Evolutionary conservation across 805 yeast species (phyloP).

Genomic region (Kluyveromyces wickerhamii): DNA sequence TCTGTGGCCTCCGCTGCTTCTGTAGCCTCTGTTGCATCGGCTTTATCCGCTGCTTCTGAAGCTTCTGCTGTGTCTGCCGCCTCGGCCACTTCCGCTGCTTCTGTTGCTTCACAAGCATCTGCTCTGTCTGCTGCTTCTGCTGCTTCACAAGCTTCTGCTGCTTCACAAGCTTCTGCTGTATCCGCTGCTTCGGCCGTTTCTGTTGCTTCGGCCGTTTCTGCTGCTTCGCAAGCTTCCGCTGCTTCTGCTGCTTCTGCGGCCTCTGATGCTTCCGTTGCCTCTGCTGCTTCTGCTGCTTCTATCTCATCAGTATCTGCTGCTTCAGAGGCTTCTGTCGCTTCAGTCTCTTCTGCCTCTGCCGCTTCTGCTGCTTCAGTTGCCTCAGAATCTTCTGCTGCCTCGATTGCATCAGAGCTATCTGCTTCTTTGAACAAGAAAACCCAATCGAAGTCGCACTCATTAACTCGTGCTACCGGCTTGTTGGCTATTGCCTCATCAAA

Average conservation of each 20-base stretch:
- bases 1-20: slow-evolving; percentile 14
- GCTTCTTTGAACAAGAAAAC: slow-evolving; percentile 12
- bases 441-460: slow-evolving; percentile 9
- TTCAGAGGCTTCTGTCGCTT: slow-evolving; percentile 17
- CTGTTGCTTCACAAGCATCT: slow-evolving; percentile 13
- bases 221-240: slow-evolving; percentile 7
- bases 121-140: slow-evolving; percentile 23
- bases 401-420: slow-evolving; percentile 20
- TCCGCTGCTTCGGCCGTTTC: slow-evolving; percentile 17
- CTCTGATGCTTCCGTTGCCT: slow-evolving; percentile 17
- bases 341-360: slow-evolving; percentile 13
- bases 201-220: slow-evolving; percentile 12
- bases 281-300: slow-evolving; percentile 19
- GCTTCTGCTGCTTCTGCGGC: slow-evolving; percentile 18
- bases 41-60: slow-evolving; percentile 15
- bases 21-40: slow-evolving; percentile 9
- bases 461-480: slow-evolving; percentile 33
- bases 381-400: slow-evolving; percentile 20
- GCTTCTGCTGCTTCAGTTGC: slow-evolving; percentile 15
- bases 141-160: slow-evolving; percentile 23
- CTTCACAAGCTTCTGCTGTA: slow-evolving; percentile 14
- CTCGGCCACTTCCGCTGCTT: slow-evolving; percentile 12
- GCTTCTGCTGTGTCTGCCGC: slow-evolving; percentile 17
- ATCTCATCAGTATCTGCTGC: slow-evolving; percentile 16
- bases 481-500: slow-evolving; percentile 35